Base-by-base conservation (phyloP, 306 rosid genomes). In the Quercus alba region DNA sequence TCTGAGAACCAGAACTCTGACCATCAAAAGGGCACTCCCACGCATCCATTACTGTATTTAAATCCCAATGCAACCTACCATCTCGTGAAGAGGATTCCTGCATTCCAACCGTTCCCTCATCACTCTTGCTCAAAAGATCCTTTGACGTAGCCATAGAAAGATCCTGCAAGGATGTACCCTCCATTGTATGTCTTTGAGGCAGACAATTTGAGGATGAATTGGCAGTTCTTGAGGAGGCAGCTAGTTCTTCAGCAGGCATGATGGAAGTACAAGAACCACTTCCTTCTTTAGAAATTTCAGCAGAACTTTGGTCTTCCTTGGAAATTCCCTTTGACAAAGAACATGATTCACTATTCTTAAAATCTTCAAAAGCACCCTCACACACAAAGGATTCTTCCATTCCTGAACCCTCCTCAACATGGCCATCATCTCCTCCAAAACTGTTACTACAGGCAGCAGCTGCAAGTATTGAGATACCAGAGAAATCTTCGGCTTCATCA, bases 41-140 rank as follows among this genome's bases (percentile, higher is more conserved):
- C 3, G 70, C 70, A 63, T 63, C 70, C 70, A 63, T 63, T 63
- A 26, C 70, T 13, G 70, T 63, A 63, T 63, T 63, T 63, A 63
- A 63, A 28, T 63, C 70, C 70, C 70, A 63, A 10, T 63, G 44
- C 44, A 63, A 28, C 70, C 70, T 63, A 28, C 30, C 41, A 63
- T 63, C 70, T 4, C 70, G 70, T 26, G 70, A 63, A 28, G 70
- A 63, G 38, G 70, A 63, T 3, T 63, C 70, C 70, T 63, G 70
- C 70, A 28, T 28, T 63, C 70, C 15, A 28, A 28, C 4, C 2
- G 44, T 28, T 63, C 20, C 38, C n/a, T 63, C 70, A 28, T 28
- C 70, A 18, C 6, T 28, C 70, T 26, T 28, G 38, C 70, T 26
- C 17, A 14, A 28, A 63, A 63, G 35, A 63, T 63, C 70, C 70